Conservation (phyloP, 768 basidiomycete species). For the Pholiota conissans region DNA sequence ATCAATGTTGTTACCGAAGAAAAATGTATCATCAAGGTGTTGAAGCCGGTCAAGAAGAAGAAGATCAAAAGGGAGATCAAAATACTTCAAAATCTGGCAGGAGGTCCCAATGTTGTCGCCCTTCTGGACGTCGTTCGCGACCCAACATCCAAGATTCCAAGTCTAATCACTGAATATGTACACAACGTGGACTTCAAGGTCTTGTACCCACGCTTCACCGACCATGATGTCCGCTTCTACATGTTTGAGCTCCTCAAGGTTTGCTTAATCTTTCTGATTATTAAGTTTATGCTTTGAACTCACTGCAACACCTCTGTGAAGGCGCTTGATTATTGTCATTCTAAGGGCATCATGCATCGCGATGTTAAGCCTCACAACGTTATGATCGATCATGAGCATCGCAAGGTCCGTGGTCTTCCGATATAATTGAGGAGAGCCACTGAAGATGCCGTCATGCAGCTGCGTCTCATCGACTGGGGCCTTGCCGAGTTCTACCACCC, state of each 20-base stretch:
- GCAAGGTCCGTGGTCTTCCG: constrained; percentile 60
- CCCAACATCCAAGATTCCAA: constrained; percentile 94
- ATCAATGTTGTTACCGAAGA: constrained; percentile 88
- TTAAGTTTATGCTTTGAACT: constrained; percentile 2
- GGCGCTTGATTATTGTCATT: constrained; percentile 98
- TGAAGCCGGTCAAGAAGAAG: constrained; percentile 99
- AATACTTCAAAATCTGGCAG: constrained; percentile 94
- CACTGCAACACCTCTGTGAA: constrained; percentile 30
- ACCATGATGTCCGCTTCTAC: constrained; percentile 95
- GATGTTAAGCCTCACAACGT: constrained; percentile 99
- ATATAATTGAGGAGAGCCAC: constrained; percentile 4
- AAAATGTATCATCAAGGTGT: constrained; percentile 97
- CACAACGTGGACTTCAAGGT: constrained; percentile 98
- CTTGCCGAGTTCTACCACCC: constrained; percentile 98
- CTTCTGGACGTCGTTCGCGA: constrained; percentile 96
- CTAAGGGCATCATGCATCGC: constrained; percentile 98
- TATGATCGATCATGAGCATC: constrained; percentile 98
- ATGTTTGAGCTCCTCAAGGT: constrained; percentile 96
- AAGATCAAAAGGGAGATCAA: constrained; percentile 99
- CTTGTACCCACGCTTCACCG: constrained; percentile 92
- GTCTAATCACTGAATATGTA: constrained; percentile 95
- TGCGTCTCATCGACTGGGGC: constrained; percentile 98
- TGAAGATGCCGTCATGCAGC: constrained; percentile 39
- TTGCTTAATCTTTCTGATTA: constrained; percentile 10
- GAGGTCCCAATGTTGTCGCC: constrained; percentile 93